phyloP scores from a whole-genome alignment of 2,329 filamentous ascomycete genomes.

The Phyllachora maydis region DNA sequence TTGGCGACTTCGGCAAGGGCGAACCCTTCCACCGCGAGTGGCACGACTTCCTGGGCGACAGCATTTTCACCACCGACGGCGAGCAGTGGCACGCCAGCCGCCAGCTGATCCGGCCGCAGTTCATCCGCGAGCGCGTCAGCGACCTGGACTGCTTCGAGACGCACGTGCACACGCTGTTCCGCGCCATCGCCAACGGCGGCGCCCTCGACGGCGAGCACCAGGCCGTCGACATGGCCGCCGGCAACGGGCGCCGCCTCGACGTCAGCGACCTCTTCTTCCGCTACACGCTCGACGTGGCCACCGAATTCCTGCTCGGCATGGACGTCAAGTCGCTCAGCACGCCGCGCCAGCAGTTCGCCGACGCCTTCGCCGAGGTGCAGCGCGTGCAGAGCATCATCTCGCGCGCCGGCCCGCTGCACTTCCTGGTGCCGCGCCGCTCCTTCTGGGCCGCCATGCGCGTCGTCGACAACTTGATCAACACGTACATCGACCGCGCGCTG shows the following conservation, averaged over 20 bases:
- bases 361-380: constrained; percentile 65
- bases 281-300: constrained; percentile 70
- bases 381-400: constrained; percentile 47
- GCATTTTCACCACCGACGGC: constrained; percentile 67
- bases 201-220: constrained; percentile 37
- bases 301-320: constrained; percentile 67
- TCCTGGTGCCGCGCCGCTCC: constrained; percentile 37
- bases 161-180: constrained; percentile 56
- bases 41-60: constrained; percentile 54
- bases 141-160: constrained; percentile 66
- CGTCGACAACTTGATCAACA: constrained; percentile 58
- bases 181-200: constrained; percentile 38
- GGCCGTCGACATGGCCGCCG: constrained; percentile 37
- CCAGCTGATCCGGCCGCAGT: constrained; percentile 70
- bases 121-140: constrained; percentile 65
- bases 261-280: constrained; percentile 64
- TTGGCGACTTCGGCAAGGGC: constrained; percentile 70
- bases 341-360: constrained; percentile 48
- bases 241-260: constrained; percentile 45
- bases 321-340: constrained; percentile 41
- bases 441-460: constrained; percentile 45
- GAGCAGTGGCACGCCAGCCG: constrained; percentile 59
- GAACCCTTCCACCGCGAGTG: constrained; percentile 53
- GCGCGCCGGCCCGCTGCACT: constrained; percentile 40
- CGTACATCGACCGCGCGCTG: constrained; percentile 58